Conservation (phyloP, 2,329 filamentous ascomycete genomes). For the Arthrobotrys sinensis region DNA sequence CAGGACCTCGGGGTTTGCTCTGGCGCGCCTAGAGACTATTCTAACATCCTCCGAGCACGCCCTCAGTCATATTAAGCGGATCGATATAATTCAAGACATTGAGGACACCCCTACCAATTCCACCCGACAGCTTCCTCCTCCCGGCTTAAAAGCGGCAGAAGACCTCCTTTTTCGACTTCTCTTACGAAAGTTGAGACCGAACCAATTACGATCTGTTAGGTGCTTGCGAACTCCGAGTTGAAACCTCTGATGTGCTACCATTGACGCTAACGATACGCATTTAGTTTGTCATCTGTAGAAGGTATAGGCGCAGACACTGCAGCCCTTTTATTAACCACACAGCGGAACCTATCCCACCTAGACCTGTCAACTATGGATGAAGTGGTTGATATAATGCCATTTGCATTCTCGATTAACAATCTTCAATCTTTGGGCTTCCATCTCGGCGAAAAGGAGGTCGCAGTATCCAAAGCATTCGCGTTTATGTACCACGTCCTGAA, state of each 20-base stretch:
- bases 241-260: too few species aligned
- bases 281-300: conserved; percentile 8
- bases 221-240: not conserved
- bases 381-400: conserved; percentile 8
- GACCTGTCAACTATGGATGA: conserved; percentile 30
- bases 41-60: conserved; percentile 28
- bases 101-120: not conserved
- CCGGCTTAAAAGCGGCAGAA: conserved; percentile 14
- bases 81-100: conserved; percentile 32
- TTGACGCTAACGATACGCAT: not conserved
- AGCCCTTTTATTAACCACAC: conserved; percentile 19
- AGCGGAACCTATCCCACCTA: conserved; percentile 22
- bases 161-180: conserved; percentile 29
- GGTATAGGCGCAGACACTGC: conserved; percentile 30
- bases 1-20: conserved; percentile 4
- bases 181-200: not conserved
- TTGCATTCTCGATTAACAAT: conserved; percentile 10
- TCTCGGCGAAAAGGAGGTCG: conserved; percentile 30
- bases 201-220: conserved; percentile 36
- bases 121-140: conserved; percentile 1
- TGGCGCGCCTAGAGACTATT: conserved; percentile 19
- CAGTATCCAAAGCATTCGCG: conserved; percentile 26
- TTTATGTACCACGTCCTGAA: conserved; percentile 29
- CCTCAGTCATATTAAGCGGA: conserved; percentile 19
- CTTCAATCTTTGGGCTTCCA: conserved; percentile 36